These are phyloP conservation scores for Handroanthus guayacan DNA, from an alignment of 257 asterid species.

Conservation along the genomic window DNA sequence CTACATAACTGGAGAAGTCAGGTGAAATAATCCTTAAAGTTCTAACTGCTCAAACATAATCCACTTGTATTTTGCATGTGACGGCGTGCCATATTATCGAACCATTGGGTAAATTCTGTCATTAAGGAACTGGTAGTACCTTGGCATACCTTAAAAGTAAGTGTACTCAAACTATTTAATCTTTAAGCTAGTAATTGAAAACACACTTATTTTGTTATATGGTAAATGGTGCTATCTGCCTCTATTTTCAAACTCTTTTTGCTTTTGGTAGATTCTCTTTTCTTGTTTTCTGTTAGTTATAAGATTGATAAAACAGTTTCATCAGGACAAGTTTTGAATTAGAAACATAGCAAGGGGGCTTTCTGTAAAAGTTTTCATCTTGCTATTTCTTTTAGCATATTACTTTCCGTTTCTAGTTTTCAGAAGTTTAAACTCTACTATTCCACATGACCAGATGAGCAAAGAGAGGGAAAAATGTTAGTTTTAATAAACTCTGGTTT, in stretches of 20 bases:
- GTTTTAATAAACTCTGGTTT: slow-evolving; percentile 31
- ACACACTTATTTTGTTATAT: neutral
- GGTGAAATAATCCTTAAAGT: slow-evolving; percentile 53
- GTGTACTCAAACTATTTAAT: slow-evolving; percentile 20
- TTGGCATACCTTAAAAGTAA: slow-evolving; percentile 16
- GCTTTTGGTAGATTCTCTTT: slow-evolving; percentile 25
- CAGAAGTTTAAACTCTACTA: slow-evolving; percentile 24
- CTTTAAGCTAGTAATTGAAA: neutral
- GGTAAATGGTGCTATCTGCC: slow-evolving; percentile 26
- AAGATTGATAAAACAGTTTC: slow-evolving; percentile 6
- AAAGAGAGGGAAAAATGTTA: slow-evolving; percentile 15
- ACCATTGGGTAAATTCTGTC: neutral
- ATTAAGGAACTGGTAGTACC: slow-evolving; percentile 16
- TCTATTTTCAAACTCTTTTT: slow-evolving; percentile 6
- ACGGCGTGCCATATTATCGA: neutral
- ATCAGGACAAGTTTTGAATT: slow-evolving; percentile 1
- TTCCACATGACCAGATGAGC: slow-evolving; percentile 26
- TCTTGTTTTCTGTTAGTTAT: slow-evolving; percentile 29
- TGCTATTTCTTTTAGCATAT: slow-evolving; percentile 24
- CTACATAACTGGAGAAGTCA: slow-evolving; percentile 98
- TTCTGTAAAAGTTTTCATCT: slow-evolving; percentile 9
- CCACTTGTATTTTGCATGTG: slow-evolving; percentile 23
- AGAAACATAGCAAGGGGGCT: slow-evolving; percentile 13
- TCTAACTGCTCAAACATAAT: slow-evolving; percentile 31
- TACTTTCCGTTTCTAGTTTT: neutral